phyloP scores from a whole-genome alignment of 768 basidiomycete species.

The Panus rudis region DNA sequence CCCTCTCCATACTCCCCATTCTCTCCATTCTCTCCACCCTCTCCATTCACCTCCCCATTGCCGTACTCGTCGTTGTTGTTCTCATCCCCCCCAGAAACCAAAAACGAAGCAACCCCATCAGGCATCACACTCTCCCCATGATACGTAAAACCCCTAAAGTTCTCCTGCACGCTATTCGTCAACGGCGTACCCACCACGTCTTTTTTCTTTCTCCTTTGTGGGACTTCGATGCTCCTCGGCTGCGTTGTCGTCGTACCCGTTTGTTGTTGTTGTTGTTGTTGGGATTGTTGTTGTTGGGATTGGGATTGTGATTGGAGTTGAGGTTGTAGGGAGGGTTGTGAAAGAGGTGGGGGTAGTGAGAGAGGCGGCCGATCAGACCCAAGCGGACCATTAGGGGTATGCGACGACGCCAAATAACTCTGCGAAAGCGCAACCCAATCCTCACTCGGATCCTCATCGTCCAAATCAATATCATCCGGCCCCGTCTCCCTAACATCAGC shows the following conservation, averaged over 20 bases:
- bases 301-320: no score
- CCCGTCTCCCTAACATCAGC: slow-evolving; percentile 75
- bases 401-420: slow-evolving; percentile 29
- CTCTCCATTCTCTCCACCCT: slow-evolving; percentile 44
- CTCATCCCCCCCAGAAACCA: slow-evolving; percentile 23
- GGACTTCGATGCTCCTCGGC: slow-evolving; percentile 41
- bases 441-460: slow-evolving; percentile 59
- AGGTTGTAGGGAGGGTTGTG: no score
- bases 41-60: slow-evolving; percentile 24
- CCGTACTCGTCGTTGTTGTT: slow-evolving; percentile 30
- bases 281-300: slow-evolving; percentile 7
- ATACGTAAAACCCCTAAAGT: slow-evolving; percentile 93
- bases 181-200: slow-evolving; percentile 50
- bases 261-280: slow-evolving; percentile 1
- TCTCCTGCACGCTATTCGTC: slow-evolving; percentile 91
- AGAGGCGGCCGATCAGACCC: slow-evolving; percentile 33
- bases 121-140: slow-evolving; percentile 56
- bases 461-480: slow-evolving; percentile 38
- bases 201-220: slow-evolving; percentile 35
- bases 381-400: slow-evolving; percentile 73
- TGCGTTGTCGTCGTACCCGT: slow-evolving; percentile 10
- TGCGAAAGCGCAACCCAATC: slow-evolving; percentile 52
- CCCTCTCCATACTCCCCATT: no score
- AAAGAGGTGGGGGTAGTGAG: neutral
- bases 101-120: slow-evolving; percentile 35